Base-by-base conservation (phyloP, 352 stramenopile species). In the Pilasporangium apinafurcum region DNA sequence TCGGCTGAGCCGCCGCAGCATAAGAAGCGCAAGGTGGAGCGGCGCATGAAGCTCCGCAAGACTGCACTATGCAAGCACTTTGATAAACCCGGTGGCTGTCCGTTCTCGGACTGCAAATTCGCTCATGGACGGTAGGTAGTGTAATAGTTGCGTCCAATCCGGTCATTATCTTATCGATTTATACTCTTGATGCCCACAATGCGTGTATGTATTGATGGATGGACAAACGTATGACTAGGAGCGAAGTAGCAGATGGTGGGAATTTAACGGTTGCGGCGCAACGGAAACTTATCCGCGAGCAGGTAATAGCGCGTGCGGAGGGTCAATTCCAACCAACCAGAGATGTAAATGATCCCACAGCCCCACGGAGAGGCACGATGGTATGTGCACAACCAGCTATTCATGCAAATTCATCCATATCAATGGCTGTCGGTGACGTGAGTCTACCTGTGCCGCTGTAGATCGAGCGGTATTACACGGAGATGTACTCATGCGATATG, bases 401-500 rank as follows among this genome's bases (percentile, higher is more conserved):
- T 9, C 9, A 32, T 18, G 37, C n/a, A n/a, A n/a, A n/a, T n/a
- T n/a, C n/a, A 20, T 21, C 27, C 16, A 14, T 50, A 16, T 33
- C 9, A 26, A 6, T 36, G 25, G 13, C 12, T 5, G 9, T 12
- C 8, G 12, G 4, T n/a, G n/a, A n/a, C n/a, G n/a, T n/a, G n/a
- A n/a, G n/a, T n/a, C n/a, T n/a, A n/a, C n/a, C n/a, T n/a, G 24
- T 25, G 32, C n/a, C 18, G 26, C 5, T 16, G n/a, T 29, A 86
- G 74, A 85, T 93, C 50, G 82, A 93, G 46, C 71, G 82, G 34
- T 93, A 93, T 64, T 93, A 93, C 56, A 93, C 79, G 26, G 58
- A 90, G 52, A 61, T 93, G 42, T 93, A 88, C 32, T 79, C 74
- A 30, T 86, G 75, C 44, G 77, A 93, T 55, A 80, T 70, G 21